These are phyloP conservation scores for Ambrosia trifida DNA, from an alignment of 129 eudicot genomes.

Conservation along the genomic window DNA sequence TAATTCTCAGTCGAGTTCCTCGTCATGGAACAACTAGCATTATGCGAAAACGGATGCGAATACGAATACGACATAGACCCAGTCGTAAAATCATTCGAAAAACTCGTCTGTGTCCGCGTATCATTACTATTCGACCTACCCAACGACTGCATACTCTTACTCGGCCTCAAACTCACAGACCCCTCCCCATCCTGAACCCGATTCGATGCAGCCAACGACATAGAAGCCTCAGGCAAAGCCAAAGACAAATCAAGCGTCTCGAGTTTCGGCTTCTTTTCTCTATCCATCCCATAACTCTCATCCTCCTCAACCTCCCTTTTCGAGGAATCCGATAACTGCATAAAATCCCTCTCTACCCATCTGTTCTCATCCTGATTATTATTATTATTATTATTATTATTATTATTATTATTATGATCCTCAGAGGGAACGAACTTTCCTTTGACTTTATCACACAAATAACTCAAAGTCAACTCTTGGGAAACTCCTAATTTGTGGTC, in stretches of 20 bases:
- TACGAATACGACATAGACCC: constrained; percentile 67
- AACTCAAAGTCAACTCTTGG: constrained; percentile 88
- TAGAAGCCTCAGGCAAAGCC: constrained; percentile 62
- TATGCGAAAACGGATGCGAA: constrained; percentile 79
- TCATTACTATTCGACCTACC: constrained; percentile 38
- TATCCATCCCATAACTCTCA: constrained; percentile 39
- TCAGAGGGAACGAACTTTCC: constrained; percentile 71
- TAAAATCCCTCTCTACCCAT: constrained; percentile 80
- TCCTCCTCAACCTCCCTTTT: constrained; percentile 55
- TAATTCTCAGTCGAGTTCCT: constrained; percentile 71
- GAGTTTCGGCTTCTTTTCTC: constrained; percentile 61
- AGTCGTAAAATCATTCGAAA: constrained; percentile 69
- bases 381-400: not conserved
- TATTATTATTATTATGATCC: constrained; percentile 31
- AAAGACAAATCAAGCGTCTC: constrained; percentile 71
- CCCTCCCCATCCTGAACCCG: constrained; percentile 42
- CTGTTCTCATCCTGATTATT: constrained; percentile 32
- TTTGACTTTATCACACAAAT: constrained; percentile 66
- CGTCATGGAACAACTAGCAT: constrained; percentile 84
- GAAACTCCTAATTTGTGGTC: constrained; percentile 53
- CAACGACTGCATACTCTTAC: constrained; percentile 49
- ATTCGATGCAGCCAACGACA: constrained; percentile 56
- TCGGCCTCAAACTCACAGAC: constrained; percentile 36
- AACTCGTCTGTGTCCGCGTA: constrained; percentile 61
- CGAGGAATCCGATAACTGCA: constrained; percentile 54